These are phyloP conservation scores for Cryptosporidium canis DNA, from an alignment of 169 alveolate species.

Conservation along the genomic window DNA sequence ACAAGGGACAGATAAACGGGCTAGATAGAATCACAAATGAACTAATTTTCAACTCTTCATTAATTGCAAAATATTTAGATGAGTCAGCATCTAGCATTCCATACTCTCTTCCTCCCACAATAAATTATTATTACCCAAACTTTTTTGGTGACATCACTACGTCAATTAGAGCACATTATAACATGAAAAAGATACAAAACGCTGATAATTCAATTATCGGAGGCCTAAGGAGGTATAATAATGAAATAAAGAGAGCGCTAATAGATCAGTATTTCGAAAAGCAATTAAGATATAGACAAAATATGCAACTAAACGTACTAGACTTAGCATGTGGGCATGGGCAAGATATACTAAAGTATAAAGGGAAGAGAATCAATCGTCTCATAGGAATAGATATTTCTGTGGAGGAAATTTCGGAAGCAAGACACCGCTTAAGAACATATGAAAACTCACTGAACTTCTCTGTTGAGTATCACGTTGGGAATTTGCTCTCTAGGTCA, in stretches of 20 bases:
- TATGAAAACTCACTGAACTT: slow-evolving; percentile 75
- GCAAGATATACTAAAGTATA: slow-evolving; percentile 88
- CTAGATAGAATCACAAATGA: slow-evolving; percentile 51
- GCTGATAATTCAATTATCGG: slow-evolving; percentile 83
- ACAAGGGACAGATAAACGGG: slow-evolving; percentile 46
- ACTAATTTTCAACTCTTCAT: slow-evolving; percentile 11
- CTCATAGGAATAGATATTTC: slow-evolving; percentile 88
- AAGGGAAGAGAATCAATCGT: slow-evolving; percentile 81
- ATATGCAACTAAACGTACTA: slow-evolving; percentile 79
- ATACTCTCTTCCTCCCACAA: not conserved
- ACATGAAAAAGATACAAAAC: slow-evolving; percentile 81
- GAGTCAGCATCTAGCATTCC: not conserved
- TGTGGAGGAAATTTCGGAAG: slow-evolving; percentile 85
- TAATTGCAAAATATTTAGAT: slow-evolving; percentile 55
- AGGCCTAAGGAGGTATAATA: slow-evolving; percentile 82
- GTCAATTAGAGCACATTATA: slow-evolving; percentile 83
- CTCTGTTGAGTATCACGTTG: slow-evolving; percentile 82
- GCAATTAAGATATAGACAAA: slow-evolving; percentile 15
- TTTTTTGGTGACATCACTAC: slow-evolving; percentile 84
- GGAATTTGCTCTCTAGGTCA: slow-evolving; percentile 74
- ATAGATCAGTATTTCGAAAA: slow-evolving; percentile 76
- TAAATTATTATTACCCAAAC: slow-evolving; percentile 81
- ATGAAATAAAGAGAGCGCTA: slow-evolving; percentile 83
- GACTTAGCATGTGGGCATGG: slow-evolving; percentile 92
- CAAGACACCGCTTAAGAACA: slow-evolving; percentile 83